Evolutionary conservation across 208 protist species (phyloP), one percentile per base, ranked within the genome.

Genomic region (Leishmania major): DNA sequence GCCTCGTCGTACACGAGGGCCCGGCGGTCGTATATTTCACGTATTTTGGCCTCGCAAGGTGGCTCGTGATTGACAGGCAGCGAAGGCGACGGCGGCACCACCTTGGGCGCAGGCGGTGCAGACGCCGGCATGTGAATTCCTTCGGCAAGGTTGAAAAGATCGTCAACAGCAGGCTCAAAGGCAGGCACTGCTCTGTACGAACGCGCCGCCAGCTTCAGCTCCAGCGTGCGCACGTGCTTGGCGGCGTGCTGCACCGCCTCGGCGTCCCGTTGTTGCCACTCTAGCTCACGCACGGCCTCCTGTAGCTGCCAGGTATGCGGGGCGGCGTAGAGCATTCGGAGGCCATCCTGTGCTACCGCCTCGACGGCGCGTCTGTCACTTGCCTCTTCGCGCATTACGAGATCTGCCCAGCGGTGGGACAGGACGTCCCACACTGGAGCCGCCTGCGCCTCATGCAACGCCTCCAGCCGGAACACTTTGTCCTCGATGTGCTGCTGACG

Each of bases 21-120:
- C 37, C 64, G 77, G 40, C 82, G 82, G 13, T 37, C 82, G 77
- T 81, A 85, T 60, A 82, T 53, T 66, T 85, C 82, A 6, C 3
- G 47, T 45, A 74, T 72, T 35, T 74, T 77, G 37, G 79, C 77
- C 22, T 76, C 75, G 77, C 72, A 75, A 49, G 79, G 82, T n/a
- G 67, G 77, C 78, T 80, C 77, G 64, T 74, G 45, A 15, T 5
- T 45, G 5, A 22, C 28, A 4, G 70, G 1, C 43, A 47, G 15
- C 28, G 70, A 6, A 3, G 47, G 60, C 25, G 43, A 43, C 40
- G 47, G 43, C 76, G 15, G 67, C 19, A 31, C 62, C 19, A 31
- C 62, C 47, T 11, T 37, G 13, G 7, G 77, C 62, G 8, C 15
- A 43, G 75, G 75, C 10, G 53, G 75, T n/a, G 51, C 75, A 17